These are phyloP conservation scores for Coemansia sp. DNA, from an alignment of 192 early-diverging fungal species.

Conservation along the genomic window DNA sequence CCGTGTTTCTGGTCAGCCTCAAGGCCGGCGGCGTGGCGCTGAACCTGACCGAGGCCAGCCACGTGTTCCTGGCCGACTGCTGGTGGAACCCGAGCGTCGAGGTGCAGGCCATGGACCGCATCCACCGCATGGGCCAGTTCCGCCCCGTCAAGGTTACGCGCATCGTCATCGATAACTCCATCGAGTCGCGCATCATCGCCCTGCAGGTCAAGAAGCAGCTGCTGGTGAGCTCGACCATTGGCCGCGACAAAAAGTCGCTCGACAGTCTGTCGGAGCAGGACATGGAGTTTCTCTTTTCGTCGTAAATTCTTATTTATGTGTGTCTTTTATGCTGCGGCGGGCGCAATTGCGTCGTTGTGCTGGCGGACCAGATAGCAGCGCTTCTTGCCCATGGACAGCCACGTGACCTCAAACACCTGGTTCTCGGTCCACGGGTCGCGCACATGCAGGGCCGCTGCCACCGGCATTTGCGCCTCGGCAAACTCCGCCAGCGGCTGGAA, in stretches of 20 bases:
- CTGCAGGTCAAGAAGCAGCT: conserved; percentile 93
- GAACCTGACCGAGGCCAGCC: conserved; percentile 85
- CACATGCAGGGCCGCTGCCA: conserved; percentile 7
- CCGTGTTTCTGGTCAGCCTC: conserved; percentile 83
- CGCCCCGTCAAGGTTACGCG: conserved; percentile 85
- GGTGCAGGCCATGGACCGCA: conserved; percentile 89
- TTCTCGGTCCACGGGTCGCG: conserved; percentile 3
- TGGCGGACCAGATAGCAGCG: conserved; percentile 14
- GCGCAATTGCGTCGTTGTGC: background rate
- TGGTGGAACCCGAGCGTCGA: conserved; percentile 68
- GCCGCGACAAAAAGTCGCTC: conserved; percentile 72
- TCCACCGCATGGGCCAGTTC: conserved; percentile 88
- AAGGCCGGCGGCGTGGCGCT: conserved; percentile 92
- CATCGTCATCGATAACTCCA: conserved; percentile 89
- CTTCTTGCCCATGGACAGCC: background rate
- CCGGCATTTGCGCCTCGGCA: conserved; percentile 10
- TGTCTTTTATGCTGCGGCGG: background rate
- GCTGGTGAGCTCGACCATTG: conserved; percentile 84
- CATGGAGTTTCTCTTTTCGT: conserved; percentile 78
- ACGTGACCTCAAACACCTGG: conserved; percentile 15
- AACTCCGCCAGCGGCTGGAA: conserved; percentile 7
- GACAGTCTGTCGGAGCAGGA: conserved; percentile 71
- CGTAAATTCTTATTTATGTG: conserved; percentile 36
- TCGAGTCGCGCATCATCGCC: conserved; percentile 85
- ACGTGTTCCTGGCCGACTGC: conserved; percentile 68